Conservation (phyloP, 2,329 filamentous ascomycete species). For the Uncinocarpus reesii region DNA sequence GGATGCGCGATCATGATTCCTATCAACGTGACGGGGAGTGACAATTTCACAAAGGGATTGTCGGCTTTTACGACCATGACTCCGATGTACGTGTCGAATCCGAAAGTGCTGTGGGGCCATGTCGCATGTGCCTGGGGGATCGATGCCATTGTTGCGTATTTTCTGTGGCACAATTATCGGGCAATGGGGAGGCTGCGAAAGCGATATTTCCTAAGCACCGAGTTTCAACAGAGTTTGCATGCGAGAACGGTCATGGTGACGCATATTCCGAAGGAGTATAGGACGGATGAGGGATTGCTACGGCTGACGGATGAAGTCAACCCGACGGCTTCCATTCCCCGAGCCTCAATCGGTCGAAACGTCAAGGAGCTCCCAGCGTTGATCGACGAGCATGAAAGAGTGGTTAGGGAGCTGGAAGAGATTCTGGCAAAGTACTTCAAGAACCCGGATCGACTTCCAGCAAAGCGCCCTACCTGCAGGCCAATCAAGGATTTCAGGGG, state of each 20-base stretch:
- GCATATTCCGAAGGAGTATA: slow-evolving; percentile 66
- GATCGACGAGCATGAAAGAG: slow-evolving; percentile 70
- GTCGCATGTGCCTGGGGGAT: slow-evolving; percentile 53
- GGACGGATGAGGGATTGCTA: slow-evolving; percentile 77
- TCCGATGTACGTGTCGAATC: slow-evolving; percentile 40
- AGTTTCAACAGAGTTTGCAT: slow-evolving; percentile 82
- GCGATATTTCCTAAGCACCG: slow-evolving; percentile 70
- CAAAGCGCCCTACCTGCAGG: slow-evolving; percentile 64
- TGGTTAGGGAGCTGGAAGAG: slow-evolving; percentile 71
- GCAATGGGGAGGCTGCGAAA: slow-evolving; percentile 61
- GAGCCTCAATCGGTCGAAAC: slow-evolving; percentile 77
- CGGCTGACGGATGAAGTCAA: slow-evolving; percentile 71
- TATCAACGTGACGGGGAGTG: slow-evolving; percentile 54
- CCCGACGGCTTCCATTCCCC: slow-evolving; percentile 65
- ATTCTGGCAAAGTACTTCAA: slow-evolving; percentile 83
- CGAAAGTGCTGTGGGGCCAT: slow-evolving; percentile 47
- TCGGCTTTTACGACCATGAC: slow-evolving; percentile 40
- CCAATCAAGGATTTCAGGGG: slow-evolving; percentile 70
- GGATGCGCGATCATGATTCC: slow-evolving; percentile 73
- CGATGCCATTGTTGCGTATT: slow-evolving; percentile 64
- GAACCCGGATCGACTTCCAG: slow-evolving; percentile 68
- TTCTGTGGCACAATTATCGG: slow-evolving; percentile 84
- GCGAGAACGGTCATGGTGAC: slow-evolving; percentile 54
- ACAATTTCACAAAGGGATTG: slow-evolving; percentile 21
- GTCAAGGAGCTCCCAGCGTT: slow-evolving; percentile 80